Evolutionary conservation across 805 yeast genomes (phyloP).

Genomic region (Phaffomyces thermotolerans): DNA sequence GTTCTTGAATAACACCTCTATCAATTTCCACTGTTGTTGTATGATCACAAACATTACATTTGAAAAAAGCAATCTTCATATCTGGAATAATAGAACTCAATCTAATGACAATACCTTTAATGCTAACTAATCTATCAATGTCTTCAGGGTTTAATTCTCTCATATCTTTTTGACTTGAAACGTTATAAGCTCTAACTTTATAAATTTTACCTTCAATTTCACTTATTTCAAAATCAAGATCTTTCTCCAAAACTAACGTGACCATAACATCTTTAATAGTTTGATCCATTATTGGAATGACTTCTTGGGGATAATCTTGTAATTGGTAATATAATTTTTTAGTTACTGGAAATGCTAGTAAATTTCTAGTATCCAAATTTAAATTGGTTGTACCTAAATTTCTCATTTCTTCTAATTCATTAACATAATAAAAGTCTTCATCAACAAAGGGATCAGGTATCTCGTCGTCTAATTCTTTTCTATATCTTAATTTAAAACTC

Average conservation of each 20-base stretch:
- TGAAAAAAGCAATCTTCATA: slow-evolving; percentile 95
- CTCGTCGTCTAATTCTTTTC: slow-evolving; percentile 41
- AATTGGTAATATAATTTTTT: slow-evolving; percentile 78
- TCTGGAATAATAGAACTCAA: slow-evolving; percentile 92
- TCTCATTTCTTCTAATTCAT: slow-evolving; percentile 66
- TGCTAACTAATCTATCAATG: slow-evolving; percentile 84
- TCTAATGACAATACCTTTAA: slow-evolving; percentile 86
- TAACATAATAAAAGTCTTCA: slow-evolving; percentile 67
- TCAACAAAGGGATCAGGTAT: slow-evolving; percentile 44
- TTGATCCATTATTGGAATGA: slow-evolving; percentile 96
- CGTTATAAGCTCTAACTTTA: slow-evolving; percentile 84
- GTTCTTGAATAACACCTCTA: slow-evolving; percentile 91
- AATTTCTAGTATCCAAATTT: slow-evolving; percentile 76
- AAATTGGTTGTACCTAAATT: slow-evolving; percentile 74
- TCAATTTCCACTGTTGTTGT: slow-evolving; percentile 88
- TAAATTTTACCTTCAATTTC: slow-evolving; percentile 77
- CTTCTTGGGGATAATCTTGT: slow-evolving; percentile 92
- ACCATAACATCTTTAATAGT: slow-evolving; percentile 86
- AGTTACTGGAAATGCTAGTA: slow-evolving; percentile 69
- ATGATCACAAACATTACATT: slow-evolving; percentile 91
- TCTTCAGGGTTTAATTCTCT: slow-evolving; percentile 91
- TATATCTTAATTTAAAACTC: slow-evolving; percentile 72
- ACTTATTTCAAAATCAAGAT: slow-evolving; percentile 42
- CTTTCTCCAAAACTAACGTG: slow-evolving; percentile 53
- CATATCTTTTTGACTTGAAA: slow-evolving; percentile 71